Conservation (phyloP, 2,329 filamentous ascomycete genomes). For the Nigrospora osmanthi region DNA sequence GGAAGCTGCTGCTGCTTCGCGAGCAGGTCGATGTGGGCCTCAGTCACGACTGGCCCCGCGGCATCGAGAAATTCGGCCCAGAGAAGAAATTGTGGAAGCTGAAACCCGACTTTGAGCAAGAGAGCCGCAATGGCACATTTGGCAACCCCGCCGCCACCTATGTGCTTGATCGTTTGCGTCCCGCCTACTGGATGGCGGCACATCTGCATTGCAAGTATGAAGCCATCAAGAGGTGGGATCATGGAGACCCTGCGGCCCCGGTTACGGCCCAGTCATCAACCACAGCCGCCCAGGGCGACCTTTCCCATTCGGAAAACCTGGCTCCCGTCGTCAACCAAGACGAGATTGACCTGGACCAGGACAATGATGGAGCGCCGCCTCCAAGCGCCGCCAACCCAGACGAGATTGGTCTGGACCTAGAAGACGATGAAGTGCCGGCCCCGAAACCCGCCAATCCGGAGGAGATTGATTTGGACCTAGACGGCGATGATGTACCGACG, state of each 20-base stretch:
- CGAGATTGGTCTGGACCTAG: slow-evolving; percentile 63
- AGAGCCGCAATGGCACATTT: slow-evolving; percentile 67
- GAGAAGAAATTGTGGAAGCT: slow-evolving; percentile 56
- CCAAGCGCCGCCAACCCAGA: slow-evolving; percentile 43
- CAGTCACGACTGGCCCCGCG: slow-evolving; percentile 92
- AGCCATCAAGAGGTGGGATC: slow-evolving; percentile 53
- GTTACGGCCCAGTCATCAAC: background rate
- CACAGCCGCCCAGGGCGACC: background rate
- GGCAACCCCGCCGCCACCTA: slow-evolving; percentile 74
- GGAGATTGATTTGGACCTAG: slow-evolving; percentile 13
- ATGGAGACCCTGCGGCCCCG: background rate
- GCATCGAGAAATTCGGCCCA: slow-evolving; percentile 73
- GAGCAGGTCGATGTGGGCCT: slow-evolving; percentile 86
- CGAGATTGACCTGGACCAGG: background rate
- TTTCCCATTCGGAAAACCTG: too few relatives aligned
- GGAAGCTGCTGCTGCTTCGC: slow-evolving; percentile 77
- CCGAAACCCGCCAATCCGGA: slow-evolving; percentile 6
- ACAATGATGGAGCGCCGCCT: background rate
- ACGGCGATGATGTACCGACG: slow-evolving; percentile 1
- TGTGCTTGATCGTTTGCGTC: slow-evolving; percentile 74
- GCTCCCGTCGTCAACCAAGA: too few relatives aligned
- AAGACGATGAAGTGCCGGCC: slow-evolving; percentile 28
- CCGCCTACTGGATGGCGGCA: slow-evolving; percentile 85
- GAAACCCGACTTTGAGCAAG: slow-evolving; percentile 69
- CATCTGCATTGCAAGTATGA: slow-evolving; percentile 87